These are phyloP conservation scores for Eimeria falciformis DNA, from an alignment of 169 alveolate species.

Conservation along the genomic window DNA sequence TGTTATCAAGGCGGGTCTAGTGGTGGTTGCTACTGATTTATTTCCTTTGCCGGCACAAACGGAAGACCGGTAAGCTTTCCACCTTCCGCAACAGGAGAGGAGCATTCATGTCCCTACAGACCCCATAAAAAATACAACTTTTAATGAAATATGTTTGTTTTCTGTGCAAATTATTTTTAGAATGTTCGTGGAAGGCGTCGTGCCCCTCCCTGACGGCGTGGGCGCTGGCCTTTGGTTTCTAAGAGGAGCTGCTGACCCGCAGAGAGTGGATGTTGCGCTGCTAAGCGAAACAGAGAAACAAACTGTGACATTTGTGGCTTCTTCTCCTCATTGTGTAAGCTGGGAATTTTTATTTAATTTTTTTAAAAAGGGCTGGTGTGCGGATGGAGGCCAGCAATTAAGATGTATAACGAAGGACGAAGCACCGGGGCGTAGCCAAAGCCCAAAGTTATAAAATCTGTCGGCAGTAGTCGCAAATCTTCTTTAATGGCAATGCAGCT, in stretches of 20 bases:
- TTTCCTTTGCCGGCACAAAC: neutral
- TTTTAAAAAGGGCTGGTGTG: too few species aligned
- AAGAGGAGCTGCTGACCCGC: neutral
- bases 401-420: too few species aligned
- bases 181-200: neutral
- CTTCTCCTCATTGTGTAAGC: neutral
- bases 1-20: neutral
- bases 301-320: neutral
- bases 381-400: too few species aligned
- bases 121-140: too few species aligned
- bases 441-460: too few species aligned
- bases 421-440: too few species aligned
- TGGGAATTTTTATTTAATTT: too few species aligned
- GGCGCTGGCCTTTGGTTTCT: neutral
- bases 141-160: too few species aligned
- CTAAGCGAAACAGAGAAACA: neutral
- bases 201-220: neutral
- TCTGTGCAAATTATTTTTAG: neutral
- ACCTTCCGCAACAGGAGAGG: too few species aligned
- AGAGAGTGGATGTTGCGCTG: neutral
- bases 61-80: neutral
- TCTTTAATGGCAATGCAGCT: too few species aligned
- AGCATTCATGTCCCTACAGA: too few species aligned
- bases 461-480: too few species aligned
- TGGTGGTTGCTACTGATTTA: neutral